phyloP scores from a whole-genome alignment of 352 stramenopile genomes.

The Phytophthora citricola region DNA sequence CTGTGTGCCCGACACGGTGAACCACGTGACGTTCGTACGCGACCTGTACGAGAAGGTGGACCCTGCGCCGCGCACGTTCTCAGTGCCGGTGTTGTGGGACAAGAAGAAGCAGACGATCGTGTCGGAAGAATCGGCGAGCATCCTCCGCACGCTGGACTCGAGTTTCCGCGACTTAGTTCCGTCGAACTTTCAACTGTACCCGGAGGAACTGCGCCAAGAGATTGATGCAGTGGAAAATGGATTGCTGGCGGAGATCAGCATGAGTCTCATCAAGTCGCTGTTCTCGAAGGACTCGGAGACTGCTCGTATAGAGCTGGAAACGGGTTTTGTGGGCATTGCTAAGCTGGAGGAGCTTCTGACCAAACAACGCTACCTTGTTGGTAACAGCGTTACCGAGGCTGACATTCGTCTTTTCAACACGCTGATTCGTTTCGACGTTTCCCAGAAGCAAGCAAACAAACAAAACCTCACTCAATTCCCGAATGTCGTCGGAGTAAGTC shows the following conservation, averaged over 20 bases:
- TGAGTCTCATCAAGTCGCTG: constrained; percentile 58
- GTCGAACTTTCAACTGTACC: constrained; percentile 48
- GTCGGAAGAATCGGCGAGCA: constrained; percentile 47
- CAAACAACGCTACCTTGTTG: constrained; percentile 32
- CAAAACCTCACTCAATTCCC: constrained; percentile 51
- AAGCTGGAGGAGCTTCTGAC: constrained; percentile 37
- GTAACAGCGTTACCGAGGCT: constrained; percentile 45
- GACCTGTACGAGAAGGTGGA: constrained; percentile 53
- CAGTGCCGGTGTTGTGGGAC: constrained; percentile 83
- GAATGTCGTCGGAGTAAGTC: constrained; percentile 49
- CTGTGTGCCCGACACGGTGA: constrained; percentile 38
- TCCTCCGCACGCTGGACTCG: constrained; percentile 70
- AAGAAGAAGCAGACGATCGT: constrained; percentile 57
- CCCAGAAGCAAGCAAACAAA: constrained; percentile 34
- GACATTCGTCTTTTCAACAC: constrained; percentile 53
- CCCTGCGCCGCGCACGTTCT: constrained; percentile 23
- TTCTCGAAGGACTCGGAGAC: constrained; percentile 67
- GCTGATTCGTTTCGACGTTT: constrained; percentile 43
- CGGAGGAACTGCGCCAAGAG: constrained; percentile 42
- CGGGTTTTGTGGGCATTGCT: constrained; percentile 38
- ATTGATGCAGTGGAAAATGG: constrained; percentile 76
- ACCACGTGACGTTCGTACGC: constrained; percentile 32
- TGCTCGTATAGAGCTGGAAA: constrained; percentile 39
- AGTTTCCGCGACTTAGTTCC: constrained; percentile 50
- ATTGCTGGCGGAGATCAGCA: constrained; percentile 62